Conservation (phyloP, 805 yeast genomes). For the Zygosaccharomyces siamensis region DNA sequence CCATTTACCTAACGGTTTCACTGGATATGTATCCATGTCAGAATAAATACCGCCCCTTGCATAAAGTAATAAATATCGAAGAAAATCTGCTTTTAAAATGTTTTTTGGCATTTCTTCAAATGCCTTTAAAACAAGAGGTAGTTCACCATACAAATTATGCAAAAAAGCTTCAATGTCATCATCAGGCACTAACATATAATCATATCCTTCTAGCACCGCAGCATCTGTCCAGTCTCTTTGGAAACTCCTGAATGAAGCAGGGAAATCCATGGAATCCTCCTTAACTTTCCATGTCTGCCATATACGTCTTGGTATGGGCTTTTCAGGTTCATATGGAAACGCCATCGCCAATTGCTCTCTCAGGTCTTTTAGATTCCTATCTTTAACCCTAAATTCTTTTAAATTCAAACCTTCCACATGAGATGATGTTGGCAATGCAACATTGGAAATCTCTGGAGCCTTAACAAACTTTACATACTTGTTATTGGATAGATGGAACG, state of each 20-base stretch:
- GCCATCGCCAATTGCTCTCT: slow-evolving; percentile 54
- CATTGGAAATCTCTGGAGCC: slow-evolving; percentile 6
- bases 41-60: slow-evolving; percentile 93
- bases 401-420: slow-evolving; percentile 20
- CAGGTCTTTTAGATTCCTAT: slow-evolving; percentile 14
- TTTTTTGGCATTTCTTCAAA: slow-evolving; percentile 71
- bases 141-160: slow-evolving; percentile 52
- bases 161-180: slow-evolving; percentile 53
- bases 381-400: slow-evolving; percentile 11
- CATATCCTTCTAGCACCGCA: slow-evolving; percentile 34
- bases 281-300: slow-evolving; percentile 95
- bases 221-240: slow-evolving; percentile 54
- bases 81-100: slow-evolving; percentile 88
- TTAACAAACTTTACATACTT: slow-evolving; percentile 8
- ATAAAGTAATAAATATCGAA: slow-evolving; percentile 77
- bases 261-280: slow-evolving; percentile 51
- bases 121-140: slow-evolving; percentile 75
- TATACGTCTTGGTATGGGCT: slow-evolving; percentile 67
- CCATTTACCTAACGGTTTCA: slow-evolving; percentile 76
- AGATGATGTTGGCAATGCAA: slow-evolving; percentile 27
- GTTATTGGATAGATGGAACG: slow-evolving; percentile 12
- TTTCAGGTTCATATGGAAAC: slow-evolving; percentile 66
- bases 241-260: slow-evolving; percentile 44
- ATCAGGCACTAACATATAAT: slow-evolving; percentile 73
- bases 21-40: slow-evolving; percentile 78